phyloP scores from a whole-genome alignment of 495 filamentous ascomycete genomes.

The Aspergillus asperescens region DNA sequence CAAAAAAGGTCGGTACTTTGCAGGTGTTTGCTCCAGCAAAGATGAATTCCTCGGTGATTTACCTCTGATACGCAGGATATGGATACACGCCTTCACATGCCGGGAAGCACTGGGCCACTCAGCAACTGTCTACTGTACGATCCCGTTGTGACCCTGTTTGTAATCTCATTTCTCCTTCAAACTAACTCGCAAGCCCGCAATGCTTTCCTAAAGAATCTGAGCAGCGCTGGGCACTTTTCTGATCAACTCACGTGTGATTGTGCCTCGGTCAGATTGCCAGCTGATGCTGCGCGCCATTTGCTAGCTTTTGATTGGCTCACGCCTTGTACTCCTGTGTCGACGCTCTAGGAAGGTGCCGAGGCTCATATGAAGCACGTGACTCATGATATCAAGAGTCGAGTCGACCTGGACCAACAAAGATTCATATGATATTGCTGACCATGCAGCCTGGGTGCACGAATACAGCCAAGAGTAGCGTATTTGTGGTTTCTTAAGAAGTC shows the following conservation, averaged over 20 bases:
- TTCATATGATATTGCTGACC: too few species aligned
- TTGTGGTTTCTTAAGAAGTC: too few species aligned
- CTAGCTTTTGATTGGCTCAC: slow-evolving; percentile 11
- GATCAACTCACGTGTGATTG: background rate
- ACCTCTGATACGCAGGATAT: background rate
- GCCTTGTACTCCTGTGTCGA: slow-evolving; percentile 25
- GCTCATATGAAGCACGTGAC: slow-evolving; percentile 12
- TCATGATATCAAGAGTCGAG: slow-evolving; percentile 2
- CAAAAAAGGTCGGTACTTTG: slow-evolving; percentile 1
- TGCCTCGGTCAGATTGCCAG: slow-evolving; percentile 15
- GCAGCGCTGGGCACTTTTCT: slow-evolving; percentile 1
- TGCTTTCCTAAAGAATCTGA: background rate
- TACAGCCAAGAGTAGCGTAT: too few species aligned
- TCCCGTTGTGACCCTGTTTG: background rate
- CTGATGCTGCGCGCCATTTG: slow-evolving; percentile 4
- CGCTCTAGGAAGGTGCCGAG: slow-evolving; percentile 30
- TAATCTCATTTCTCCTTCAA: background rate
- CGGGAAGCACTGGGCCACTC: background rate
- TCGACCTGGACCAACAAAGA: too few species aligned
- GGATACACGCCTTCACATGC: slow-evolving; percentile 1
- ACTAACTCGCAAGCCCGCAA: background rate
- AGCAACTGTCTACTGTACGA: background rate
- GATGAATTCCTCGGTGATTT: slow-evolving; percentile 6
- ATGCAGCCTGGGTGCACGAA: too few species aligned
- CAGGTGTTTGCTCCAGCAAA: too few species aligned